A percentile compares a stretch with the other conserved stretches of the same genome.
phyloP scores from a whole-genome alignment of 2,329 filamentous ascomycete genomes.

The Trichoderma atrobrunneum region DNA sequence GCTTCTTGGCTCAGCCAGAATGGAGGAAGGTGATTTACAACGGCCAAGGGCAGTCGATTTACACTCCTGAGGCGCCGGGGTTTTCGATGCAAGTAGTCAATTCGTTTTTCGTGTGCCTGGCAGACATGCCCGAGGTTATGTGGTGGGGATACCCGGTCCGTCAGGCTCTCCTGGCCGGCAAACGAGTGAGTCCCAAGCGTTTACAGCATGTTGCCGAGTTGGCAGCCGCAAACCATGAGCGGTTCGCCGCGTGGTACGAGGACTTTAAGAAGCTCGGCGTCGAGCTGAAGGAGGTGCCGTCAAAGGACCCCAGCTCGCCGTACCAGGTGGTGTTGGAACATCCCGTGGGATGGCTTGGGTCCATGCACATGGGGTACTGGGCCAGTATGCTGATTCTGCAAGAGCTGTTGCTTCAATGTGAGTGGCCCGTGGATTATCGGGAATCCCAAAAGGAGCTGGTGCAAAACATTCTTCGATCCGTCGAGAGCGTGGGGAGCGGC shows the following conservation, averaged over 20 bases:
- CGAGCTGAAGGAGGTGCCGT: slow-evolving; percentile 29
- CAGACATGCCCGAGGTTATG: slow-evolving; percentile 35
- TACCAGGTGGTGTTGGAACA: slow-evolving; percentile 35
- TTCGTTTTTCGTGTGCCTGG: slow-evolving; percentile 34
- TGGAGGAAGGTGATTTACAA: slow-evolving; percentile 37
- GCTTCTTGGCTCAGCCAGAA: slow-evolving; percentile 36
- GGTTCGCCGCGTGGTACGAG: slow-evolving; percentile 35
- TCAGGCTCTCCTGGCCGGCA: slow-evolving; percentile 23
- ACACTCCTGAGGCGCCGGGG: slow-evolving; percentile 25
- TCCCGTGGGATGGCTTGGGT: slow-evolving; percentile 33
- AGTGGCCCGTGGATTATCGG: slow-evolving; percentile 27
- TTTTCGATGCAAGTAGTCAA: slow-evolving; percentile 31
- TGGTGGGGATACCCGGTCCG: slow-evolving; percentile 29
- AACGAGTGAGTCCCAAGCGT: slow-evolving; percentile 30
- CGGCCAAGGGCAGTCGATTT: slow-evolving; percentile 27
- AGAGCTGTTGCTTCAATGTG: slow-evolving; percentile 36
- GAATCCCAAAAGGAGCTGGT: slow-evolving; percentile 30
- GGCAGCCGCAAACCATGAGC: slow-evolving; percentile 30
- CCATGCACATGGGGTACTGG: slow-evolving; percentile 38
- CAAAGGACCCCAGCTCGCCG: slow-evolving; percentile 32
- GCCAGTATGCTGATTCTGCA: slow-evolving; percentile 41
- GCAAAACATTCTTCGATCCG: slow-evolving; percentile 35
- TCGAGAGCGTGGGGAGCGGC: slow-evolving; percentile 38
- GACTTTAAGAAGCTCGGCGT: slow-evolving; percentile 27
- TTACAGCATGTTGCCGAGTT: slow-evolving; percentile 31